Conservation (phyloP, 495 filamentous ascomycete genomes). For the Annulohypoxylon maeteangense region DNA sequence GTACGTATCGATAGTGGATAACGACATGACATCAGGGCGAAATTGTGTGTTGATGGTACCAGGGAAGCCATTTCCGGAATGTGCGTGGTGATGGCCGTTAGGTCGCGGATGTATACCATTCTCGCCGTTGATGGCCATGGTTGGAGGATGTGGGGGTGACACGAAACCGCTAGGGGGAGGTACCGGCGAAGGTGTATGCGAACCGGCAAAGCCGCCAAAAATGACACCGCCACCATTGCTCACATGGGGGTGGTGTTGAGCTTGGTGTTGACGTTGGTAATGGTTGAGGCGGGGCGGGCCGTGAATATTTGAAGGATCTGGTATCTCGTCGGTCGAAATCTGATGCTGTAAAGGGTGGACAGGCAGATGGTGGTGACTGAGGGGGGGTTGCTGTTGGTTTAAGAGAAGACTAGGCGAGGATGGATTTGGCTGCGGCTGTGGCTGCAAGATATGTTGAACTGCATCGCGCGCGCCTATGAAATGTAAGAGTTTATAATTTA, state of each 20-base stretch:
- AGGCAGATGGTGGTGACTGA: constrained; percentile 14
- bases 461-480: constrained; percentile 40
- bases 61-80: constrained; percentile 49
- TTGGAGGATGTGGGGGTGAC: constrained; percentile 45
- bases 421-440: constrained; percentile 36
- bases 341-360: constrained; percentile 31
- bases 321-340: constrained; percentile 26
- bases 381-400: constrained; percentile 26
- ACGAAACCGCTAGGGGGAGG: constrained; percentile 50
- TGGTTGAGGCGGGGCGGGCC: constrained; percentile 36
- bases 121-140: constrained; percentile 47
- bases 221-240: constrained; percentile 58
- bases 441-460: constrained; percentile 32
- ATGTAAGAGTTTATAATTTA: constrained; percentile 35
- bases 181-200: constrained; percentile 60
- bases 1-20: constrained; percentile 37
- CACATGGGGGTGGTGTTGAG: constrained; percentile 50
- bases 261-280: constrained; percentile 45
- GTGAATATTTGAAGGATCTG: constrained; percentile 33
- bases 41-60: constrained; percentile 48
- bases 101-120: constrained; percentile 44
- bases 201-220: constrained; percentile 57
- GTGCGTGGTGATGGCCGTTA: constrained; percentile 47
- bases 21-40: constrained; percentile 35
- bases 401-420: constrained; percentile 21